Conservation (phyloP, 1,139 yeast genomes). For the Yamadazyma siamensis region DNA sequence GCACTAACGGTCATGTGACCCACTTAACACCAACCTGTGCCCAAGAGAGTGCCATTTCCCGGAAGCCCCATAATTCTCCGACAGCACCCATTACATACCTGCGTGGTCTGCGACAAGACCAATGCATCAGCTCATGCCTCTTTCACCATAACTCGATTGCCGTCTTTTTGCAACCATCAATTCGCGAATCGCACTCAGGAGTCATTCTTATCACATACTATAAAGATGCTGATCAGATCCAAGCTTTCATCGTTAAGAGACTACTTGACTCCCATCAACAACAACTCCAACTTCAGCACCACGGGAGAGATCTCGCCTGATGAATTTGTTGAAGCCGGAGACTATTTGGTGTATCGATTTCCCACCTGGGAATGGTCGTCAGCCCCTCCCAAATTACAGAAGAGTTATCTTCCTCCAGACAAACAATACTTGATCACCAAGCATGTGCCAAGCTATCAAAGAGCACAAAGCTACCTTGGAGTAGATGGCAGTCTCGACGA, state of each 20-base stretch:
- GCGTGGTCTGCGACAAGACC: too few species aligned
- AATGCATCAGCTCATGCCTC: too few species aligned
- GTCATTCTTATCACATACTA: too few species aligned
- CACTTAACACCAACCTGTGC: too few species aligned
- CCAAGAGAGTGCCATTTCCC: too few species aligned
- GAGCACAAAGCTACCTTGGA: slow-evolving; percentile 63
- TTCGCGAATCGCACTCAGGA: too few species aligned
- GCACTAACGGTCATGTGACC: too few species aligned
- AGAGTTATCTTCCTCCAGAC: slow-evolving; percentile 77
- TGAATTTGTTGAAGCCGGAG: slow-evolving; percentile 92
- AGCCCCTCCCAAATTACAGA: slow-evolving; percentile 56
- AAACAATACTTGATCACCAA: slow-evolving; percentile 84
- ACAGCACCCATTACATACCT: too few species aligned
- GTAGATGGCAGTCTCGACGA: slow-evolving; percentile 28
- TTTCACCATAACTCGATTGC: too few species aligned
- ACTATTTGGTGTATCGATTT: slow-evolving; percentile 80
- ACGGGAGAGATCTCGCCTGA: slow-evolving; percentile 95
- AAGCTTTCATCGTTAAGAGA: slow-evolving; percentile 83
- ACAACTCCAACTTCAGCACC: slow-evolving; percentile 72
- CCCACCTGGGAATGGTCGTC: slow-evolving; percentile 97
- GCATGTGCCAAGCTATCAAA: slow-evolving; percentile 80
- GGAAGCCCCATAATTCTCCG: too few species aligned
- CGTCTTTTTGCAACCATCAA: too few species aligned
- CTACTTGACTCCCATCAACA: slow-evolving; percentile 85
- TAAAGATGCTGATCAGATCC: slow-evolving; percentile 52